phyloP scores from a whole-genome alignment of 345 rosid species.

The Eucalyptus cloeziana region DNA sequence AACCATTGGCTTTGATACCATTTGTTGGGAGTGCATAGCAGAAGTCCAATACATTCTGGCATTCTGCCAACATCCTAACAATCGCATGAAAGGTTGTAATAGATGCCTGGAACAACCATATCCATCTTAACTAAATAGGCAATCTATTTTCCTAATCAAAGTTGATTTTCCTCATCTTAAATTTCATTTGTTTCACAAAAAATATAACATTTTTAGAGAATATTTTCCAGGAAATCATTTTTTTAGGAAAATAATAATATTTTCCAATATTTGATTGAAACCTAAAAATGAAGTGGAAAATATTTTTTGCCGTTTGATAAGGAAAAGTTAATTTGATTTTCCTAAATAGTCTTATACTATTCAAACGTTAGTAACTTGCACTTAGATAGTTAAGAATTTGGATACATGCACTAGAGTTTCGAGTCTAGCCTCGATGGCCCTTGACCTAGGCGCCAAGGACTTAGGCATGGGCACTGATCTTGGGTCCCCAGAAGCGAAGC shows the following conservation, averaged over 20 bases:
- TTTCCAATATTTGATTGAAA: rapidly evolving
- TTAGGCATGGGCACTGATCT: not conserved
- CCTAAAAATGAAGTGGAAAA: too few relatives aligned
- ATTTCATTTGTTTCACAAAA: not conserved
- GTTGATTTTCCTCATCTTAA: not conserved
- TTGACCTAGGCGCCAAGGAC: not conserved
- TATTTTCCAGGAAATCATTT: not conserved
- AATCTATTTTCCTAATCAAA: not conserved
- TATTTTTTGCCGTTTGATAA: too few relatives aligned
- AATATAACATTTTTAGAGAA: not conserved
- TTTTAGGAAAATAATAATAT: not conserved
- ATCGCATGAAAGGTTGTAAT: not conserved
- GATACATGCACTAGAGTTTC: rapidly evolving
- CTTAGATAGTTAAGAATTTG: rapidly evolving
- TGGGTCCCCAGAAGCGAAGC: not conserved
- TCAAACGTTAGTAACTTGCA: rapidly evolving
- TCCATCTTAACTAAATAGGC: not conserved
- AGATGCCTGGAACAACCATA: not conserved
- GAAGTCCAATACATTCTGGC: too few relatives aligned
- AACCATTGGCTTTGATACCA: too few relatives aligned
- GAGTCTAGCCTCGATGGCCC: rapidly evolving
- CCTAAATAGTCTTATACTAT: not conserved
- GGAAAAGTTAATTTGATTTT: too few relatives aligned
- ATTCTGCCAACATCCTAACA: too few relatives aligned
- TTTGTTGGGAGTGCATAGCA: too few relatives aligned